A percentile compares a stretch with the other conserved stretches of the same genome.
phyloP scores from a whole-genome alignment of 176 grass and related monocot genomes.

The Thinopyrum elongatum region DNA sequence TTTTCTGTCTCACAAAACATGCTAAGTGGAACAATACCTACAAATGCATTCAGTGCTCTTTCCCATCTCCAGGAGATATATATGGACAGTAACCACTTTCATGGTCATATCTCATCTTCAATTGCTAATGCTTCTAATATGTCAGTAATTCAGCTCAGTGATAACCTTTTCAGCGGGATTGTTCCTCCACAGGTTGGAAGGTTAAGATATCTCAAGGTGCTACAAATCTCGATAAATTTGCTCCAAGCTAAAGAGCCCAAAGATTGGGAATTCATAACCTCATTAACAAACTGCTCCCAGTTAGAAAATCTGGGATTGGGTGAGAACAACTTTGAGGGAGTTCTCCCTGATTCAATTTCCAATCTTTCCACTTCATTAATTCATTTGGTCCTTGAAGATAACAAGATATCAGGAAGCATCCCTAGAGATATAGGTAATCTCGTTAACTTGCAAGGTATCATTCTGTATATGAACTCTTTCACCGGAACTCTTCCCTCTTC shows the following conservation, averaged over 20 bases:
- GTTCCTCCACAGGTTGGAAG: constrained; percentile 17
- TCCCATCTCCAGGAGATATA: neutral
- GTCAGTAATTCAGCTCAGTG: neutral
- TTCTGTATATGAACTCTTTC: neutral
- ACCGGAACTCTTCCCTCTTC: neutral
- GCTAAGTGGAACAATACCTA: constrained; percentile 10
- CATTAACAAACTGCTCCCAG: neutral
- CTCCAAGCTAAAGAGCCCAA: constrained; percentile 25
- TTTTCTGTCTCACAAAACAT: neutral
- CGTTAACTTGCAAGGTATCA: neutral
- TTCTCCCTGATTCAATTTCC: neutral
- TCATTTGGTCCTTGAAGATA: neutral
- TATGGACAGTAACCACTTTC: constrained; percentile 18
- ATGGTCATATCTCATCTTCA: constrained; percentile 18
- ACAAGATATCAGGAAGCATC: neutral
- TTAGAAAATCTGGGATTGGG: neutral
- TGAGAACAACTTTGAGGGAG: neutral
- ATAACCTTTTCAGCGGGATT: constrained; percentile 4
- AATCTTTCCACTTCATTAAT: neutral
- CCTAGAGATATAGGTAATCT: constrained; percentile 7
- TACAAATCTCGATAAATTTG: neutral
- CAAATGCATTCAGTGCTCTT: neutral
- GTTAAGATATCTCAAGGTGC: too few species aligned
- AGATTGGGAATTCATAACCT: constrained; percentile 31
- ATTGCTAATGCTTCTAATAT: constrained; percentile 35